Evolutionary conservation across 2,329 filamentous ascomycete genomes (phyloP).

Genomic region (Aspergillus sp.): DNA sequence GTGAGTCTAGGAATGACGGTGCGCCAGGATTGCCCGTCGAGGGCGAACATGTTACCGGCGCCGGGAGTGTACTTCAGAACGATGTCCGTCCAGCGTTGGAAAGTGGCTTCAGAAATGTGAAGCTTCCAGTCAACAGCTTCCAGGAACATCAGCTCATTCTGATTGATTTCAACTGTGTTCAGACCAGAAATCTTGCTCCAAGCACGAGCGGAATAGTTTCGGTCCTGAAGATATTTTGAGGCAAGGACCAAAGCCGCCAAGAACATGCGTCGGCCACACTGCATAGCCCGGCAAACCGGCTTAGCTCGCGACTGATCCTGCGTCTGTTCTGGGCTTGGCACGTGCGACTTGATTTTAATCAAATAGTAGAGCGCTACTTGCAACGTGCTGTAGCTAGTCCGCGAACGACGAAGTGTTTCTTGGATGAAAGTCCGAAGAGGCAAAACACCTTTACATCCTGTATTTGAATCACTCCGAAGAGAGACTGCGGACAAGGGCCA

Average conservation of each 20-base stretch:
- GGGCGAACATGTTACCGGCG: slow-evolving; percentile 39
- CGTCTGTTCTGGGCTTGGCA: slow-evolving; percentile 80
- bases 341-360: slow-evolving; percentile 86
- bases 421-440: slow-evolving; percentile 95
- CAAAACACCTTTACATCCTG: slow-evolving; percentile 72
- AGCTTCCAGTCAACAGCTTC: slow-evolving; percentile 90
- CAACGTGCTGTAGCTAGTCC: slow-evolving; percentile 94
- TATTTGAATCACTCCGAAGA: slow-evolving; percentile 66
- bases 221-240: slow-evolving; percentile 96
- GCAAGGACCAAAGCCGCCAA: slow-evolving; percentile 90
- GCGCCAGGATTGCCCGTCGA: slow-evolving; percentile 41
- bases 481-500: slow-evolving; percentile 88
- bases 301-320: slow-evolving; percentile 78
- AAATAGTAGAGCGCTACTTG: slow-evolving; percentile 97
- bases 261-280: slow-evolving; percentile 97
- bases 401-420: slow-evolving; percentile 89
- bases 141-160: slow-evolving; percentile 92
- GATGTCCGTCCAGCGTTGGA: slow-evolving; percentile 91
- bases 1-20: slow-evolving; percentile 56
- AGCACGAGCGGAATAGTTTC: slow-evolving; percentile 94
- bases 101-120: slow-evolving; percentile 84
- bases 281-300: slow-evolving; percentile 73
- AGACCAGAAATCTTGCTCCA: slow-evolving; percentile 99
- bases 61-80: slow-evolving; percentile 79
- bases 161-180: slow-evolving; percentile 89